Percentiles rank a stretch among this genome's conserved stretches.
Evolutionary conservation across 1,139 yeast species (phyloP).

Genomic region (Taphrina deformans): DNA sequence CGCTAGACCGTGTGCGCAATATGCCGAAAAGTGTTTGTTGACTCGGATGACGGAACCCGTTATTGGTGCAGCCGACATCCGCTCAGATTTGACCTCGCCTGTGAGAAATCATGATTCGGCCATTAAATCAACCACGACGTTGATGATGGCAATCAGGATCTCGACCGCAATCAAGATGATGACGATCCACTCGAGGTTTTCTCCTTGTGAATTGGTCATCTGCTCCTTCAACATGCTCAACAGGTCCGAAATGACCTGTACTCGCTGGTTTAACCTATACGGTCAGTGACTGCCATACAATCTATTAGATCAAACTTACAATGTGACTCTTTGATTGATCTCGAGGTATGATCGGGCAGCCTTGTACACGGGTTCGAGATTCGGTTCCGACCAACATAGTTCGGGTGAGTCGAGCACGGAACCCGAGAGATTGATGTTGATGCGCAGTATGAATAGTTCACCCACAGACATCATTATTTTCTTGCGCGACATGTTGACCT

Average conservation of each 20-base stretch:
- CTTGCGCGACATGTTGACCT: slow-evolving; percentile 88
- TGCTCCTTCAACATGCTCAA: slow-evolving; percentile 96
- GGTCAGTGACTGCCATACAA: background rate
- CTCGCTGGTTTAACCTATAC: slow-evolving; percentile 64
- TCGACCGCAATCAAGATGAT: slow-evolving; percentile 91
- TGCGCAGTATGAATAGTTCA: slow-evolving; percentile 84
- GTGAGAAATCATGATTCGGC: slow-evolving; percentile 29
- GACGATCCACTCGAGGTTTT: slow-evolving; percentile 86
- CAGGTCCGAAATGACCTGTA: slow-evolving; percentile 89
- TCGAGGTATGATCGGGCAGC: slow-evolving; percentile 94
- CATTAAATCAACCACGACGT: slow-evolving; percentile 48
- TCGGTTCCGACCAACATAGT: slow-evolving; percentile 98
- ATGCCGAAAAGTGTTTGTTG: background rate
- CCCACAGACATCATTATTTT: slow-evolving; percentile 97
- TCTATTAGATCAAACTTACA: slow-evolving; percentile 42
- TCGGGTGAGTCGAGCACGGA: slow-evolving; percentile 95
- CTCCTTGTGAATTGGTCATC: slow-evolving; percentile 53
- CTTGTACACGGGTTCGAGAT: slow-evolving; percentile 92
- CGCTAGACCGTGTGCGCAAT: background rate
- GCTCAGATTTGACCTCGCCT: background rate
- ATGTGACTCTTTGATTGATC: slow-evolving; percentile 85
- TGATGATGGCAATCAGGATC: slow-evolving; percentile 81
- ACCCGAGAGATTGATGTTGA: slow-evolving; percentile 82
- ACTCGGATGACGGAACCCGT: no score
- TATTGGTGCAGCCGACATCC: no score